Evolutionary conservation across 2,329 filamentous ascomycete genomes (phyloP), one percentile per base, ranked within the genome.

Genomic region (Fusarium sp.): DNA sequence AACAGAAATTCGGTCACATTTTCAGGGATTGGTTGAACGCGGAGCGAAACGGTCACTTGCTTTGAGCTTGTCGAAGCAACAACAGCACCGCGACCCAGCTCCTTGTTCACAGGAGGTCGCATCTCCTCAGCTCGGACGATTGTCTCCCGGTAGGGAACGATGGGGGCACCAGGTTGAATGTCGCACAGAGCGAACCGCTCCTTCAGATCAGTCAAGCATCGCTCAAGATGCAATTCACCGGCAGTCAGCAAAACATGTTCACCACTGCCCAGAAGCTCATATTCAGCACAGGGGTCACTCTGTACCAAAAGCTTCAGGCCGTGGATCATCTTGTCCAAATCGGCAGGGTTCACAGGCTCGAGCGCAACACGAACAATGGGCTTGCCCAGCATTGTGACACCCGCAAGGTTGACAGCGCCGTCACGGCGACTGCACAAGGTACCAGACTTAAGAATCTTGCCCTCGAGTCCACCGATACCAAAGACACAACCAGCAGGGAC

Each of bases 401-500:
- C 95, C 2, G 94, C 96, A 53, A 99, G 83, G 80, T 99, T 99
- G 72, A 97, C 90, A 9, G 93, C 90, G 18, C 96, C 96, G 48
- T 93, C 91, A 0, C 97, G 83, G 68, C 92, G 92, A 69, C 93
- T 97, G 82, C 94, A 98, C 6, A 99, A 84, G 0, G 96, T 99
- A 15, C 94, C 96, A 2, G 94, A 97, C 79, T 99, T 99, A 56
- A 99, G 85, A n/a, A 99, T 91, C 65, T 95, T 91, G 18, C 94
- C 95, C 75, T 96, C 94, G 2, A 99, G 87, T 3, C 96, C 96
- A 31, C 91, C 93, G 56, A 99, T 96, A 24, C 96, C 96, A 76
- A 99, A 98, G 7, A 99, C 92, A 10, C 97, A 94, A 42, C 96
- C 96, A 1, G 96, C 95, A 8, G 95, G 95, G 0, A 98, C 95